These are phyloP conservation scores for Lactifluus pinguis DNA, from an alignment of 768 basidiomycete species.

Conservation along the genomic window DNA sequence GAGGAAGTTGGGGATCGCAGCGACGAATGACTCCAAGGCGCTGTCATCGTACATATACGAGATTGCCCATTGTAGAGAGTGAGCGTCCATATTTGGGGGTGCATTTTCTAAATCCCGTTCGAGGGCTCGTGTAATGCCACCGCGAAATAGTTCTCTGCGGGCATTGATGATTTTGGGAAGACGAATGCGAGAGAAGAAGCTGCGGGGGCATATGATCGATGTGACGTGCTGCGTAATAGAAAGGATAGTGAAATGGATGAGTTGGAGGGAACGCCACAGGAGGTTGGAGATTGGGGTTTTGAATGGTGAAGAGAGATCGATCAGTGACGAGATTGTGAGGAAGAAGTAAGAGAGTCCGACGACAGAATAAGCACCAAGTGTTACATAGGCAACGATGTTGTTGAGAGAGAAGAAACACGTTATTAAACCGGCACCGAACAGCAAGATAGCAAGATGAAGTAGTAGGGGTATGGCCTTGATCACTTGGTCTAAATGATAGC, in stretches of 20 bases:
- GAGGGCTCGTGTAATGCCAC: constrained; percentile 3
- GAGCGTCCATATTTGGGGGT: not conserved
- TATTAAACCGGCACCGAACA: constrained; percentile 15
- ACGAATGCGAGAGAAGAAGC: not conserved
- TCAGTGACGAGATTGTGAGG: constrained; percentile 11
- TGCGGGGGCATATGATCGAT: not conserved
- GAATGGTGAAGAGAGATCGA: constrained; percentile 10
- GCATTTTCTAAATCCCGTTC: not conserved
- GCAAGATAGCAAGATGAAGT: constrained; percentile 14
- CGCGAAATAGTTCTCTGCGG: constrained; percentile 6
- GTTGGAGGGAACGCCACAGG: constrained; percentile 1
- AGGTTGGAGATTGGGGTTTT: constrained; percentile 13
- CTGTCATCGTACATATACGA: not conserved
- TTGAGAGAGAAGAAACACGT: constrained; percentile 10
- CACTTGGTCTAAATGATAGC: constrained; percentile 1
- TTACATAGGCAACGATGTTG: constrained; percentile 1
- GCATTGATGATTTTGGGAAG: constrained; percentile 1
- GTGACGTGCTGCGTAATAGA: not conserved
- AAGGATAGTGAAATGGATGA: not conserved
- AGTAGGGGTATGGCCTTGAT: constrained; percentile 3
- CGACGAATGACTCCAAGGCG: constrained; percentile 12
- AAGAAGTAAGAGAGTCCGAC: not conserved
- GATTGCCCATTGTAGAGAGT: constrained; percentile 4
- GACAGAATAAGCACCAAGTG: not conserved
- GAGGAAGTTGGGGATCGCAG: constrained; percentile 12